These are phyloP conservation scores for Irpex sp. DNA, from an alignment of 1,284 basidiomycete genomes.

Conservation along the genomic window DNA sequence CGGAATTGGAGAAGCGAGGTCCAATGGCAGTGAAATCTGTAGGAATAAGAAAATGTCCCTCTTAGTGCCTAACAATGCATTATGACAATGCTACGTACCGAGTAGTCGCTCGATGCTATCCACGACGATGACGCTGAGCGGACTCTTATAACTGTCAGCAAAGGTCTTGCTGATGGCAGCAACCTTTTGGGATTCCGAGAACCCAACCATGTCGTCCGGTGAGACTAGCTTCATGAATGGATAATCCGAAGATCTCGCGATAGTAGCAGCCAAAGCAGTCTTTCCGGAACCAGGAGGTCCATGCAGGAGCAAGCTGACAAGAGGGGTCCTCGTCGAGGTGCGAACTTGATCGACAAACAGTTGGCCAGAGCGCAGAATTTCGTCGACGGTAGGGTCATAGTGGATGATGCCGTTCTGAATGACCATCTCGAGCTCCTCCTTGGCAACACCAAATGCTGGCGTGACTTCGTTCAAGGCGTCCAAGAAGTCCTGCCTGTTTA, in stretches of 20 bases:
- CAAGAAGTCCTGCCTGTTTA: conserved; percentile 87
- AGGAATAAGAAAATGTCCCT: not conserved
- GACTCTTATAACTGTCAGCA: conserved; percentile 96
- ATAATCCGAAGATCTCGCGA: conserved; percentile 89
- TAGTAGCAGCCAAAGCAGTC: conserved; percentile 93
- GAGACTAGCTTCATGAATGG: conserved; percentile 99
- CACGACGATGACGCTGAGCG: conserved; percentile 94
- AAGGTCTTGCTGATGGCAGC: conserved; percentile 93
- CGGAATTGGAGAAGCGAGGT: conserved; percentile 92
- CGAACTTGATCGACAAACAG: conserved; percentile 96
- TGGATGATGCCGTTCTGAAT: conserved; percentile 98
- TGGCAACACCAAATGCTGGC: conserved; percentile 96
- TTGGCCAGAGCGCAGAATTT: conserved; percentile 86
- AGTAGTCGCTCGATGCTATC: conserved; percentile 90
- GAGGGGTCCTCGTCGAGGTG: conserved; percentile 84
- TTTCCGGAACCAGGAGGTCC: conserved; percentile 93
- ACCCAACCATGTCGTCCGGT: conserved; percentile 97
- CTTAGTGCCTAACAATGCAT: no score
- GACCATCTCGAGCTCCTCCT: conserved; percentile 93
- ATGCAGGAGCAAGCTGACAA: conserved; percentile 89
- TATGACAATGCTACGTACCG: conserved; percentile 43
- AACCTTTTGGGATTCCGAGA: conserved; percentile 89
- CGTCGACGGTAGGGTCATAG: conserved; percentile 74
- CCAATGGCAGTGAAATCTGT: conserved; percentile 98
- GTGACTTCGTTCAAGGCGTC: conserved; percentile 93